phyloP scores from a whole-genome alignment of 1,284 basidiomycete species.

The Heimioporus retisporus region DNA sequence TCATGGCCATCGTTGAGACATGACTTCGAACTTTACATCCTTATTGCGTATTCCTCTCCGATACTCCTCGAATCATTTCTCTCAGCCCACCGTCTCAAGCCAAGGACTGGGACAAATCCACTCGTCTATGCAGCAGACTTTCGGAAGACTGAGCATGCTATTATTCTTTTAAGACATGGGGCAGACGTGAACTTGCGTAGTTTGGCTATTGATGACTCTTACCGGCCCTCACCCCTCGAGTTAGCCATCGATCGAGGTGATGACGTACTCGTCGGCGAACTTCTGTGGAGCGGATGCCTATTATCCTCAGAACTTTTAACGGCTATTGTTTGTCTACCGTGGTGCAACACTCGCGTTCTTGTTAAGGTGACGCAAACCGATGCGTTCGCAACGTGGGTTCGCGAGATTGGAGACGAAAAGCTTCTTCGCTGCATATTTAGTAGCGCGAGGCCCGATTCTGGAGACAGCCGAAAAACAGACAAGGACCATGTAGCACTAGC shows the following conservation, averaged over 20 bases:
- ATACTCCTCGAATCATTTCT: not conserved
- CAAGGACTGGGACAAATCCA: slow-evolving; percentile 6
- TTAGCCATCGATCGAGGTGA: not conserved
- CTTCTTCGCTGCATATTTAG: not conserved
- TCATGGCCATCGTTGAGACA: slow-evolving; percentile 13
- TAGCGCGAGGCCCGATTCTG: not conserved
- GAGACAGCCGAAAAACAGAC: no score
- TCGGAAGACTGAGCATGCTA: slow-evolving; percentile 6
- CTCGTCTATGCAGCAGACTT: slow-evolving; percentile 13
- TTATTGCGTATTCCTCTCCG: slow-evolving; percentile 5
- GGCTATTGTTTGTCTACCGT: not conserved
- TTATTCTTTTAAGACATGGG: not conserved
- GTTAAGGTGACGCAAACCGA: not conserved
- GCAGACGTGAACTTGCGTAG: not conserved
- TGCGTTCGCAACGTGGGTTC: slow-evolving; percentile 3
- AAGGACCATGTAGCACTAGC: no score
- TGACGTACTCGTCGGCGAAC: not conserved
- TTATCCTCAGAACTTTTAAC: not conserved
- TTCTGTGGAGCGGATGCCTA: not conserved
- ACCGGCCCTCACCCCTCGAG: slow-evolving; percentile 2
- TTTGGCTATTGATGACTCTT: not conserved
- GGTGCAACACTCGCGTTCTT: slow-evolving; percentile 2
- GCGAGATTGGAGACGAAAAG: not conserved
- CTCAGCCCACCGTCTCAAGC: not conserved
- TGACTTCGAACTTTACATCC: slow-evolving; percentile 7